Base-by-base conservation (phyloP, 345 rosid species). In the Hibiscus syriacus region DNA sequence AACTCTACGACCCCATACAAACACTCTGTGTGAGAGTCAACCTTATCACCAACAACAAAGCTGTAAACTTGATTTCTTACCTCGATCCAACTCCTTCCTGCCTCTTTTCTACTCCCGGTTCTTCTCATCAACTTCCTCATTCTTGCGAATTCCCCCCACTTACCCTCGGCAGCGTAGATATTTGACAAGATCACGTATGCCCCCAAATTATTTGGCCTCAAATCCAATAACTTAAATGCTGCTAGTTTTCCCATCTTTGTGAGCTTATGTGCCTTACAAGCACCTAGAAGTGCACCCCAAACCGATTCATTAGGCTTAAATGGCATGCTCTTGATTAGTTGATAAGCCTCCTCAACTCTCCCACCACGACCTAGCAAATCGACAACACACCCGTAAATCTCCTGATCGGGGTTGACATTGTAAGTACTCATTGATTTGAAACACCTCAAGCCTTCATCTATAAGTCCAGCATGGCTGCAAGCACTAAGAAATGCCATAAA, bases 311-410 rank as follows among this genome's bases (percentile, higher is more conserved):
- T 86, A 6, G 96, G 85, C 53, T 74, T 72, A 72, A 85, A 87
- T 2, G 95, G 96, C 96, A 86, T 91, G 57, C 63, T 80, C 58
- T 80, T 78, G 41, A 94, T 86, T 65, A 89, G 69, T 46, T 73
- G 84, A 78, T 87, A 86, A 48, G 97, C 95, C 76, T 94, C 99
- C 54, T 76, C 79, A 19, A 91, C 81, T 73, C 87, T 89, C 76
- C 99, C 96, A 62, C 92, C 90, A 54, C 96, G 88, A 58, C 96
- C 90, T 59, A 91, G 83, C 80, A 94, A 81, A 85, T 91, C 98
- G 48, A 89, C 92, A 4, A 81, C 86, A 77, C 97, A 91, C 45
- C 92, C 91, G 34, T 91, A 91, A 16, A 86, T 80, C 78, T 89
- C 95, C 61, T 62, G 79, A 62, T 87, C 80, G 0, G 89, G 92